Percentiles rank a stretch among this genome's conserved stretches.
Conservation (phyloP, 495 filamentous ascomycete genomes). For the Annulohypoxylon stygium region DNA sequence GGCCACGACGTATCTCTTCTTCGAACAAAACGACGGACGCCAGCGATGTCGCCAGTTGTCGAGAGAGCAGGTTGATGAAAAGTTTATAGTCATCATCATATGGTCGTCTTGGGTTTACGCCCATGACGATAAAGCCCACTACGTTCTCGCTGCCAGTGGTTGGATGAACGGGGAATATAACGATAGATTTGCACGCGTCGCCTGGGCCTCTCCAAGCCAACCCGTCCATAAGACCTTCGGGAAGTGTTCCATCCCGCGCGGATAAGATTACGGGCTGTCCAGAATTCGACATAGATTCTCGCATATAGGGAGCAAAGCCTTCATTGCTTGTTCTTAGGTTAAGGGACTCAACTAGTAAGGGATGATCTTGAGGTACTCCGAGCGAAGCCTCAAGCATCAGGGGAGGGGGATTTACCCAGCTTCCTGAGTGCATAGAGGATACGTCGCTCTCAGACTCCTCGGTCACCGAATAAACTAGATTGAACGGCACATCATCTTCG, state of each 20-base stretch:
- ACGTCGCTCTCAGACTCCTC: constrained; percentile 72
- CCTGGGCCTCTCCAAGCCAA: constrained; percentile 74
- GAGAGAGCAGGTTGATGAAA: constrained; percentile 75
- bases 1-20: constrained; percentile 77
- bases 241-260: constrained; percentile 68
- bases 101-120: constrained; percentile 74
- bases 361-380: constrained; percentile 72
- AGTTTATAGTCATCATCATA: constrained; percentile 79
- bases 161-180: constrained; percentile 77
- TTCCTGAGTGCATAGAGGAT: constrained; percentile 72
- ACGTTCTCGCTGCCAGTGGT: constrained; percentile 72
- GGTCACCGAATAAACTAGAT: constrained; percentile 71
- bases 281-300: constrained; percentile 72
- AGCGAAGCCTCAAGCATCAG: constrained; percentile 71
- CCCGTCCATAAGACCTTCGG: constrained; percentile 68
- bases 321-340: constrained; percentile 72
- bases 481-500: constrained; percentile 73
- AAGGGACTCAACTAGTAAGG: constrained; percentile 63
- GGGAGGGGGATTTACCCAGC: constrained; percentile 64
- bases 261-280: constrained; percentile 70
- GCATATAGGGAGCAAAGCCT: constrained; percentile 74
- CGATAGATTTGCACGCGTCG: constrained; percentile 72
- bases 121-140: constrained; percentile 77
- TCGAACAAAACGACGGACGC: constrained; percentile 80
- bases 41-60: constrained; percentile 77